A percentile compares a stretch with the other conserved stretches of the same genome.
phyloP scores from a whole-genome alignment of 2,329 filamentous ascomycete species.

The Botrytis deweyae region DNA sequence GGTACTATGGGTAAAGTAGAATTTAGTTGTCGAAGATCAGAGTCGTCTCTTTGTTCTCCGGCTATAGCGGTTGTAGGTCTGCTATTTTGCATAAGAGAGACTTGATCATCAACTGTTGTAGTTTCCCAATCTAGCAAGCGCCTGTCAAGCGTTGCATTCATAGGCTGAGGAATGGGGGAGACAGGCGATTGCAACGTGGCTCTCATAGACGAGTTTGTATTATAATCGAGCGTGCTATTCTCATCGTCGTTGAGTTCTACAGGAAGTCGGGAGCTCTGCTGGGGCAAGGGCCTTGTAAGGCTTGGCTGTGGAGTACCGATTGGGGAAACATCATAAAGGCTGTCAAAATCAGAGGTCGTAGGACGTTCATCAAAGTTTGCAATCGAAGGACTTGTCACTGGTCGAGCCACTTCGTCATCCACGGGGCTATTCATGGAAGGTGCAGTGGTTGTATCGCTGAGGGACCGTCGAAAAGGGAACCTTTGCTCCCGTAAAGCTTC shows the following conservation, averaged over 20 bases:
- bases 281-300: slow-evolving; percentile 15
- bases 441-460: slow-evolving; percentile 42
- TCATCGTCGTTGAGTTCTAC: slow-evolving; percentile 28
- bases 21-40: not conserved
- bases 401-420: slow-evolving; percentile 36
- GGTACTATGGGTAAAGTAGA: not conserved
- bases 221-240: slow-evolving; percentile 6
- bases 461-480: slow-evolving; percentile 39
- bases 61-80: slow-evolving; percentile 13
- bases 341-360: slow-evolving; percentile 32
- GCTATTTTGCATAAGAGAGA: slow-evolving; percentile 18
- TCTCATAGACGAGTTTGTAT: slow-evolving; percentile 27
- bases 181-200: slow-evolving; percentile 30
- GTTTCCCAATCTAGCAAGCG: slow-evolving; percentile 27
- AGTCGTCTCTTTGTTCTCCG: not conserved
- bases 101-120: slow-evolving; percentile 17
- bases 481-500: slow-evolving; percentile 32
- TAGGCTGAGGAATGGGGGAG: slow-evolving; percentile 32
- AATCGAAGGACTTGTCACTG: slow-evolving; percentile 39
- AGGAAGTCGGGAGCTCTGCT: slow-evolving; percentile 32
- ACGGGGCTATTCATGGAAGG: slow-evolving; percentile 30
- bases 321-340: slow-evolving; percentile 41
- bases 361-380: slow-evolving; percentile 15
- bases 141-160: slow-evolving; percentile 22
- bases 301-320: slow-evolving; percentile 35